Evolutionary conservation across 139 green algal genomes (phyloP).

Genomic region (Picochlorum sp.): DNA sequence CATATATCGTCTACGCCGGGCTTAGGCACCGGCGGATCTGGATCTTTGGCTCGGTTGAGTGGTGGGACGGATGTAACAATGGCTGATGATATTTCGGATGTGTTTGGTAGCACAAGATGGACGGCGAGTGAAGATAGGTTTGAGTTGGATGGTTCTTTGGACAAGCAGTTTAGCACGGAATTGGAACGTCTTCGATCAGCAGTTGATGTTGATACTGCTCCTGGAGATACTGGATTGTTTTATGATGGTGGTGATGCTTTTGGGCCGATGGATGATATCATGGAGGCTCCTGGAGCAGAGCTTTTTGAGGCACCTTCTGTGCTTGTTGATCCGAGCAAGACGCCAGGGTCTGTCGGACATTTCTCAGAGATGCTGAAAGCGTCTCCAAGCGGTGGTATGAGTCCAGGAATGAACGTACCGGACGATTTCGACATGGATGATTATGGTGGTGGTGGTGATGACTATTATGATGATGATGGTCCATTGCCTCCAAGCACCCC

Average conservation of each 20-base stretch:
- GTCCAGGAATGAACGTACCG: neutral
- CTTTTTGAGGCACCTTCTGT: constrained; percentile 12
- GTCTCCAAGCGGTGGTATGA: neutral
- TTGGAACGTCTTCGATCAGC: constrained; percentile 34
- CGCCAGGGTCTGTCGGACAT: neutral
- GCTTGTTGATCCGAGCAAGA: neutral
- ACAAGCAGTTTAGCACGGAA: constrained; percentile 31
- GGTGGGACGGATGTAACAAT: constrained; percentile 18
- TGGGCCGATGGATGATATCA: constrained; percentile 14
- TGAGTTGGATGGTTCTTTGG: constrained; percentile 24
- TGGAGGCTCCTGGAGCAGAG: constrained; percentile 20
- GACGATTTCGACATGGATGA: neutral
- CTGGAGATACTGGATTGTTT: constrained; percentile 16
- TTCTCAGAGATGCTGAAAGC: neutral
- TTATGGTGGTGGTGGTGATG: neutral
- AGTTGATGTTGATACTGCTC: constrained; percentile 16
- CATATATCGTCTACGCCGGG: constrained; percentile 2
- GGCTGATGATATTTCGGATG: constrained; percentile 37
- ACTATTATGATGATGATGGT: neutral
- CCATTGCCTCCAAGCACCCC: neutral
- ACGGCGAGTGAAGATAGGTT: constrained; percentile 23
- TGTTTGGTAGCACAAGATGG: constrained; percentile 13
- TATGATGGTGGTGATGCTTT: constrained; percentile 20
- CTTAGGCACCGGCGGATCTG: neutral
- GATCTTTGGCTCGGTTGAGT: neutral